Base-by-base conservation (phyloP, 2,329 filamentous ascomycete genomes). In the Fusarium verrucosum region DNA sequence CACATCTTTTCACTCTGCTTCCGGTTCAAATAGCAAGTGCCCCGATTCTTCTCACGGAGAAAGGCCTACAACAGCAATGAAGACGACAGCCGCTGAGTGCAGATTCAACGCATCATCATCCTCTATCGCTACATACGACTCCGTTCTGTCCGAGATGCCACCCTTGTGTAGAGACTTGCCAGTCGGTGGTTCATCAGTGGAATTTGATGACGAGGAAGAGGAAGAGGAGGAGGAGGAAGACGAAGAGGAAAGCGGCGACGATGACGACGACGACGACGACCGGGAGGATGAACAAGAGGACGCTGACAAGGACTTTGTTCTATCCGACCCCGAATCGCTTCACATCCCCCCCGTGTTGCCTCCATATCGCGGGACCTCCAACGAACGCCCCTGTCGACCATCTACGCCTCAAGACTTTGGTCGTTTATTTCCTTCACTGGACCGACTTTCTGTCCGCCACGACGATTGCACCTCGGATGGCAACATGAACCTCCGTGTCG, bases 401-500 rank as follows among this genome's bases (percentile, higher is more conserved):
- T 92, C 93, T 3, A 94, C 89, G 2, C 90, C 94, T 5, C 83
- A 89, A 57, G 89, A 94, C 68, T 98, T 98, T 75, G 89, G 88
- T 23, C 85, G 89, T 50, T 85, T 96, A 50, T 99, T 97, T 76
- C 94, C 95, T 11, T 96, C 94, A 10, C 85, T 89, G 68, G 88
- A 92, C 74, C 87, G 91, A 53, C 80, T 98, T 49, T 87, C 87
- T 32, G 92, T 99, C 72, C 88, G 91, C 25, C 94, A 98, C 74
- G 95, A 98, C 74, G 92, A 97, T 77, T 87, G 92, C 44, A 95
- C 93, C 0, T 79, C 89, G 5, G 94, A 99, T 75, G 94, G 94
- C 32, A 97, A 97, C 81, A 96, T 97, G 92, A 98, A 98, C 75
- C 83, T 99, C 55, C 89, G 94, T 28, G 84, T 98, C 57, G 94